A percentile compares a stretch with the other conserved stretches of the same genome.
These are phyloP conservation scores for Diaporthe australafricana DNA, from an alignment of 2,329 filamentous ascomycete genomes.

Conservation along the genomic window DNA sequence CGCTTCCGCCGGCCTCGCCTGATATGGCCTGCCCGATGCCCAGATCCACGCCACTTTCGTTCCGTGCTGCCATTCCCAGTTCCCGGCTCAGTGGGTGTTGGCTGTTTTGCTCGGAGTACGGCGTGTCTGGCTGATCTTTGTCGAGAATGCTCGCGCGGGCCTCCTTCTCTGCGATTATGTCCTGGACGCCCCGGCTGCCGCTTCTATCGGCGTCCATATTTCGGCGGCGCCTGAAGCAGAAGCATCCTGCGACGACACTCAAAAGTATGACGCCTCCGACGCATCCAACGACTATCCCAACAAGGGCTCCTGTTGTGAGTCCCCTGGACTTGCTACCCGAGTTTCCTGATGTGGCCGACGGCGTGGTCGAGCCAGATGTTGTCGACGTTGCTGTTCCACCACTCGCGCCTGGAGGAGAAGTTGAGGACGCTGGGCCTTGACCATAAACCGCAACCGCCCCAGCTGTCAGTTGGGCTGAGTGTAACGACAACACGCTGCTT, in stretches of 20 bases:
- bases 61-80: conserved; percentile 22
- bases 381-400: not conserved
- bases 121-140: conserved; percentile 54
- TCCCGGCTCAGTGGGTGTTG: conserved; percentile 35
- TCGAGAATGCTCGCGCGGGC: conserved; percentile 47
- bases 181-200: conserved; percentile 38
- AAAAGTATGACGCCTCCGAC: conserved; percentile 54
- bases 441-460: rapidly evolving
- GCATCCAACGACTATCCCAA: conserved; percentile 59
- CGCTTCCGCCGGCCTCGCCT: not conserved
- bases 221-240: conserved; percentile 51
- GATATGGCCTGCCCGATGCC: conserved; percentile 15
- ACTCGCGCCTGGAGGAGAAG: too few species aligned
- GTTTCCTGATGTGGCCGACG: not conserved
- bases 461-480: not conserved
- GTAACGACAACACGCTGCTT: not conserved
- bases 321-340: conserved; percentile 34
- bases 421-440: not conserved
- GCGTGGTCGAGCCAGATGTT: not conserved
- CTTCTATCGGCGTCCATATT: conserved; percentile 8
- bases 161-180: conserved; percentile 62
- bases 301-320: conserved; percentile 56
- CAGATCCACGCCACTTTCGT: conserved; percentile 24
- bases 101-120: conserved; percentile 56
- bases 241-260: conserved; percentile 54